Conservation (phyloP, 805 yeast genomes). For the Wickerhamomyces chaumierensis region DNA sequence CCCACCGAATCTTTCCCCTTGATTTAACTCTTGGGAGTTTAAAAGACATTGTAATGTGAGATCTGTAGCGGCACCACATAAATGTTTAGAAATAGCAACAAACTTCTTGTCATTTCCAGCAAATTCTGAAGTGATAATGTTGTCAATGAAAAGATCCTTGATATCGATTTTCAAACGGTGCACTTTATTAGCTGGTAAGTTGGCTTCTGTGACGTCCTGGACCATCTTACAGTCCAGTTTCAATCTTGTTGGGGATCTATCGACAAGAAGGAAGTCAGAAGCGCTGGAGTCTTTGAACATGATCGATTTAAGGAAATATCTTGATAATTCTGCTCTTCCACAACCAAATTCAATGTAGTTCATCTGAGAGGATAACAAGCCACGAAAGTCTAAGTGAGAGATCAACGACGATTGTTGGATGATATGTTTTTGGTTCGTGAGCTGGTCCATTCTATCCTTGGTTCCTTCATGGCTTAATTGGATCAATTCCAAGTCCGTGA, state of each 20-base stretch:
- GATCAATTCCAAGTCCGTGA: conserved; percentile 20
- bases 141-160: conserved; percentile 53
- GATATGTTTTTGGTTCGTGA: conserved; percentile 63
- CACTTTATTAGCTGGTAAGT: conserved; percentile 23
- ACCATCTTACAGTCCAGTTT: conserved; percentile 63
- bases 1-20: conserved; percentile 31
- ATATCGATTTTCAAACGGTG: conserved; percentile 62
- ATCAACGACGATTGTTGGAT: conserved; percentile 73
- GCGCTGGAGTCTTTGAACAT: conserved; percentile 6
- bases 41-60: conserved; percentile 58
- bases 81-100: conserved; percentile 74
- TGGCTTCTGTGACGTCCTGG: conserved; percentile 33
- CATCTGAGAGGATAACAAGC: conserved; percentile 24
- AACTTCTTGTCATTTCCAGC: conserved; percentile 9
- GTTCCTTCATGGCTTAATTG: conserved; percentile 18
- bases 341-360: conserved; percentile 76
- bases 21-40: conserved; percentile 21
- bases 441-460: conserved; percentile 20
- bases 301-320: conserved; percentile 38
- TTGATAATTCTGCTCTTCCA: conserved; percentile 76
- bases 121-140: conserved; percentile 25
- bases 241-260: conserved; percentile 66
- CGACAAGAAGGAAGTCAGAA: conserved; percentile 47
- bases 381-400: conserved; percentile 42
- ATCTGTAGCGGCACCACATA: conserved; percentile 93